Evolutionary conservation across 2,329 filamentous ascomycete genomes (phyloP), one percentile per base, ranked within the genome.

Genomic region (Fusarium sacchari): DNA sequence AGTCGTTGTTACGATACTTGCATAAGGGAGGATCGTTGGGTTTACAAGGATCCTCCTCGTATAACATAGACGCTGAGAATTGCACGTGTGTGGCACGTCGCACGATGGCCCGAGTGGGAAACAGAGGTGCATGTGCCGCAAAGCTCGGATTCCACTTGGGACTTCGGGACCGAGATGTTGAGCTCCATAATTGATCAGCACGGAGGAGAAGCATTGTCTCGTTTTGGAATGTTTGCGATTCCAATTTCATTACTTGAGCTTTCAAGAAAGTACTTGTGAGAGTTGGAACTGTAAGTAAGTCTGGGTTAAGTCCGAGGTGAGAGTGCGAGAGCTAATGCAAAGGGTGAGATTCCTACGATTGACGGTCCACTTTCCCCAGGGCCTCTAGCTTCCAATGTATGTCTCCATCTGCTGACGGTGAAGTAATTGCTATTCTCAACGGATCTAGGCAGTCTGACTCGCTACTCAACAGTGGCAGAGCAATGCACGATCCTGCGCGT

Each of bases 231-330:
- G 2, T n/a, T n/a, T 37, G 14, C 28, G 18, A 10, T 53, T 18
- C 2, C 0, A 53, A 11, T 17, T 17, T 10, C 17, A 3, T 36
- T 3, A 8, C 9, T n/a, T 7, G 22, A 15, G 5, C 4, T 10
- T 28, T 4, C 2, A 10, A 2, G 12, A 14, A 15, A 20, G 30
- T 14, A 20, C 17, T 7, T 6, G n/a, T 6, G n/a, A 55, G 17
- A 40, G 2, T 18, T n/a, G 10, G 1, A 40, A 1, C 18, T n/a
- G 50, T 7, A 39, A 14, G 50, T 7, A 39, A 14, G 24, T 6
- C 14, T n/a, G 32, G 11, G 20, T 40, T n/a, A 40, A 55, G 50
- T 55, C 34, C 24, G 50, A 30, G 0, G 7, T 40, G 7, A 8
- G 34, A 28, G 26, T 40, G 24, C 34, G 50, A 55, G 50, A 4